Evolutionary conservation across 257 asterid genomes (phyloP), one percentile per base, ranked within the genome.

Genomic region (Capsicum rhomboideum): DNA sequence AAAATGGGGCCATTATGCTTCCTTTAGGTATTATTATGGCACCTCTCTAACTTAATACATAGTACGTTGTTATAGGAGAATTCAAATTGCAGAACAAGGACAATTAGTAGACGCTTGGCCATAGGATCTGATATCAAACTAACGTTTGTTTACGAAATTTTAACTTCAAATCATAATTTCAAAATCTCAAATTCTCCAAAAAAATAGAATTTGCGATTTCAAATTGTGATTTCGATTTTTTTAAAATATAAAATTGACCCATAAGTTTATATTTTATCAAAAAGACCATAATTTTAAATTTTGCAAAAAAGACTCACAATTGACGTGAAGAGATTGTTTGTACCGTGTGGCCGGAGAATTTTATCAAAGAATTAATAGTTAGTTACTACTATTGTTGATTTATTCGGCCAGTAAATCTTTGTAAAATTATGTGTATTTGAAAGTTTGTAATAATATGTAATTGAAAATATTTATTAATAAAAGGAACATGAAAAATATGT

Each of bases 1-100:
- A 71, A 21, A n/a, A 37, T 71, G 79, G 82, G 82, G 53, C 86
- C 54, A 83, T 54, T 10, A 12, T 74, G 82, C 67, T 26, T 78
- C 72, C 77, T n/a, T 83, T 58, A 17, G 8, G 9, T 67, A 66
- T 68, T 68, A 23, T 34, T 68, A 29, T 17, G 49, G 69, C 20
- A 42, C 54, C 58, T 10, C 64, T 37, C 26, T 37, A 37, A 67
- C 75, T 31, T 67, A 37, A 20, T n/a, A n/a, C n/a, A n/a, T 68
- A 34, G 29, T 66, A 77, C 16, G 49, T 53, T 42, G 74, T 10
- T 66, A 16, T 42, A 42, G 79, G 34, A 71, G 6, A 71, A 42
- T 71, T 42, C 79, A 71, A n/a, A 68, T 71, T 20, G 12, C 2
- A 71, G 4, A 42, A 42, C 31, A n/a, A 42, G 20, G 79, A 40